A percentile compares a stretch with the other conserved stretches of the same genome.
These are phyloP conservation scores for Luzula sylvatica DNA, from an alignment of 176 grass and related monocot species.

Conservation along the genomic window DNA sequence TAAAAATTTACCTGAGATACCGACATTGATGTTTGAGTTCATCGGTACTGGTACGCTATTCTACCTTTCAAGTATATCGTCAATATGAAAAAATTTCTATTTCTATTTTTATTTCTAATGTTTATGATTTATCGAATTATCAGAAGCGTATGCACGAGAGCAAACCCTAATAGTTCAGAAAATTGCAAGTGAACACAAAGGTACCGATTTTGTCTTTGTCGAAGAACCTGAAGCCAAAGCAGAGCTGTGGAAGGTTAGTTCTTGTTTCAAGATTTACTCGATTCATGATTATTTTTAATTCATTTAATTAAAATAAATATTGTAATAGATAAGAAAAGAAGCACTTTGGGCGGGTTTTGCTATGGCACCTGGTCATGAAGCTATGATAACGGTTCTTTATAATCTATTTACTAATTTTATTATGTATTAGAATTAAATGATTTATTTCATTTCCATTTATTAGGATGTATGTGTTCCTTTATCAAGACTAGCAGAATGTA, in stretches of 20 bases:
- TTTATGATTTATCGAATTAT: conserved; percentile 20
- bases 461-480: conserved; percentile 95
- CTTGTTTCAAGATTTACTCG: background rate
- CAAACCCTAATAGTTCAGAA: conserved; percentile 90
- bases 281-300: background rate
- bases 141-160: conserved; percentile 93
- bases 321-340: conserved; percentile 75
- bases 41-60: conserved; percentile 75
- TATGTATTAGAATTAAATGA: background rate
- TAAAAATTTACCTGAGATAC: conserved; percentile 81
- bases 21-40: conserved; percentile 98
- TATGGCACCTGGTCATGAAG: conserved; percentile 81
- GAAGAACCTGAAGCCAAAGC: conserved; percentile 61
- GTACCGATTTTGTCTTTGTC: conserved; percentile 87
- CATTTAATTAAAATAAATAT: background rate
- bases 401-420: conserved; percentile 18
- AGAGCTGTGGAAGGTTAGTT: conserved; percentile 80
- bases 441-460: conserved; percentile 13
- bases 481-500: conserved; percentile 93
- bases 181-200: conserved; percentile 72
- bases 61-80: background rate
- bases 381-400: conserved; percentile 93
- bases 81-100: conserved; percentile 1
- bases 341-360: conserved; percentile 96
- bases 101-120: conserved; percentile 7